These are phyloP conservation scores for Tulasnella sp. DNA, from an alignment of 768 basidiomycete species.

Conservation along the genomic window DNA sequence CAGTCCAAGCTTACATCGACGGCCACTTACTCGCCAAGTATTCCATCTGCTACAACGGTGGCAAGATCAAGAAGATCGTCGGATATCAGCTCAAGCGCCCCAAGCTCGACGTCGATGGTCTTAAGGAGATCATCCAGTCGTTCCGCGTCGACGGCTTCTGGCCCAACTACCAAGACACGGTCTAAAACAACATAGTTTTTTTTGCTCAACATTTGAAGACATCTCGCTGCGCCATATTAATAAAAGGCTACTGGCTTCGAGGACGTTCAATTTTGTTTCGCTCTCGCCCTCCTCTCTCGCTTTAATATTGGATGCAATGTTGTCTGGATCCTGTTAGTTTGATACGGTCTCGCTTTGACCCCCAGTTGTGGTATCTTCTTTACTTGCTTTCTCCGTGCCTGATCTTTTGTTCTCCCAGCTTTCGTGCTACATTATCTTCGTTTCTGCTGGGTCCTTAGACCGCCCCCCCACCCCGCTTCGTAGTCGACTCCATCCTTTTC, in stretches of 20 bases:
- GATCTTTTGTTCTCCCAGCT: background rate
- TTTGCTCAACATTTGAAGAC: background rate
- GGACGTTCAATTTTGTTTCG: background rate
- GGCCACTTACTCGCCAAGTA: constrained; percentile 71
- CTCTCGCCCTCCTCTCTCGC: background rate
- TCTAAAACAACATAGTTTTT: background rate
- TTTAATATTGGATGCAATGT: background rate
- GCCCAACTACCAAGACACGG: constrained; percentile 42
- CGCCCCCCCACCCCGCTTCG: background rate
- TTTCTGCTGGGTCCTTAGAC: background rate
- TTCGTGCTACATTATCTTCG: constrained; percentile 5
- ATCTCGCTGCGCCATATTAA: background rate
- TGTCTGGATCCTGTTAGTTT: background rate
- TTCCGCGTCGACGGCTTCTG: constrained; percentile 73
- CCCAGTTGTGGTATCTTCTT: background rate
- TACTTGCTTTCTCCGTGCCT: background rate
- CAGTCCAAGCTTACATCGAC: constrained; percentile 79
- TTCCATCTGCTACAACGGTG: constrained; percentile 66
- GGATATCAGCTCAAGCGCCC: constrained; percentile 70
- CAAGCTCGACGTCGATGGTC: constrained; percentile 59
- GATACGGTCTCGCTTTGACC: background rate
- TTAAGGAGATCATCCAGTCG: constrained; percentile 75
- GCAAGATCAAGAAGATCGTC: constrained; percentile 70
- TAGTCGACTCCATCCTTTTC: background rate
- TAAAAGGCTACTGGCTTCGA: background rate